Evolutionary conservation across 2,329 filamentous ascomycete species (phyloP).

Genomic region (Aspergillus pseudoterreus): DNA sequence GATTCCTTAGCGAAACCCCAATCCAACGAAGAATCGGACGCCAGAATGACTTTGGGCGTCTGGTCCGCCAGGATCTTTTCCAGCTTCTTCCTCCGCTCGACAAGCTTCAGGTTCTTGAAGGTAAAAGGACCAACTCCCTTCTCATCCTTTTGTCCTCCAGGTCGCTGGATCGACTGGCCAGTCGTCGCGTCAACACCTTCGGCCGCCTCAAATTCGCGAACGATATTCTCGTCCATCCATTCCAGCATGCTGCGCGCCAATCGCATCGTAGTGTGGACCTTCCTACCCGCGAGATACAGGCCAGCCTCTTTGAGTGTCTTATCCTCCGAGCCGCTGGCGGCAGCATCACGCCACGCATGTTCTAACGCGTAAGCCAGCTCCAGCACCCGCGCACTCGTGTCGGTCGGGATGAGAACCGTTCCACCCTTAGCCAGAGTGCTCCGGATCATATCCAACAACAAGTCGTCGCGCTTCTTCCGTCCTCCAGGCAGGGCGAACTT

Average conservation of each 20-base stretch:
- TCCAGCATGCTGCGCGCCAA: conserved; percentile 94
- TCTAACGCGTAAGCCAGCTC: conserved; percentile 91
- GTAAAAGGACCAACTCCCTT: conserved; percentile 72
- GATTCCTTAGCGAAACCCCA: conserved; percentile 92
- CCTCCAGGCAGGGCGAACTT: conserved; percentile 67
- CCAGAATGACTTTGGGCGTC: conserved; percentile 71
- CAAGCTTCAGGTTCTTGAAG: conserved; percentile 76
- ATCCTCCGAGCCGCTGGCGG: conserved; percentile 48
- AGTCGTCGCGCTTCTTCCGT: conserved; percentile 77
- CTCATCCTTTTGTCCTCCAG: conserved; percentile 27
- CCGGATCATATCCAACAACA: conserved; percentile 74
- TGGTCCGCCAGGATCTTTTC: conserved; percentile 60
- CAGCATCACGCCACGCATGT: conserved; percentile 77
- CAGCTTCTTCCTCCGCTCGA: conserved; percentile 79
- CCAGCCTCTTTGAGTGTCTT: conserved; percentile 50
- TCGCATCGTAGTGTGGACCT: conserved; percentile 81
- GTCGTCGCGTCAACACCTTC: conserved; percentile 37
- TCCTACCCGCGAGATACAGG: conserved; percentile 81
- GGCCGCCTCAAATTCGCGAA: conserved; percentile 79
- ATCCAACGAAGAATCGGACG: conserved; percentile 83
- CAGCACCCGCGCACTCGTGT: conserved; percentile 90
- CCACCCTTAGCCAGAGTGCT: conserved; percentile 78
- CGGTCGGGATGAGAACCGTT: conserved; percentile 87
- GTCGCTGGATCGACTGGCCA: conserved; percentile 38
- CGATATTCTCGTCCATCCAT: conserved; percentile 97